These are phyloP conservation scores for Magnusiomyces starmeri DNA, from an alignment of 1,139 yeast species.

Conservation along the genomic window DNA sequence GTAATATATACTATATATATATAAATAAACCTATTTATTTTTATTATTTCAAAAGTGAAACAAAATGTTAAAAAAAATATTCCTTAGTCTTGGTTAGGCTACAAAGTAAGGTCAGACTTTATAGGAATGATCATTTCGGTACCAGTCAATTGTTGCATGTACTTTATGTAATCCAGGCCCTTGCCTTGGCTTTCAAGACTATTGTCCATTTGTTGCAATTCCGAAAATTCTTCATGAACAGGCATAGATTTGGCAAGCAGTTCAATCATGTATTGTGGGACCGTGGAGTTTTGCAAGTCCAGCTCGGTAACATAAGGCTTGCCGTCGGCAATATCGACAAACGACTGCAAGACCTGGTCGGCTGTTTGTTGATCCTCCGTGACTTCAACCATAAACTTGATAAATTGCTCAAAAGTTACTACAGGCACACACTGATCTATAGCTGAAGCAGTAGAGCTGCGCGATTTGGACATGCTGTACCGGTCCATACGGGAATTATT, in stretches of 20 bases:
- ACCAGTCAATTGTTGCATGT: slow-evolving; percentile 26
- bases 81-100: background rate
- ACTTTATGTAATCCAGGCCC: slow-evolving; percentile 32
- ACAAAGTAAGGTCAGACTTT: background rate
- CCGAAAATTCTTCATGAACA: slow-evolving; percentile 7
- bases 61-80: background rate
- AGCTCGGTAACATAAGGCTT: slow-evolving; percentile 37
- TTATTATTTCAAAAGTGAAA: too few species aligned
- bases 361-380: slow-evolving; percentile 38
- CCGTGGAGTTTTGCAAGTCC: slow-evolving; percentile 35
- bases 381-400: slow-evolving; percentile 37
- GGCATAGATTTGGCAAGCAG: slow-evolving; percentile 32
- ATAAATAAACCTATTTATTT: background rate
- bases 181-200: slow-evolving; percentile 18
- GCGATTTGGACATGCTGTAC: background rate
- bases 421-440: slow-evolving; percentile 10
- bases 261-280: slow-evolving; percentile 34
- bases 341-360: slow-evolving; percentile 37
- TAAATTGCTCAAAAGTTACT: slow-evolving; percentile 37
- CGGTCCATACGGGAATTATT: background rate
- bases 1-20: background rate
- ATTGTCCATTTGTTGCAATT: slow-evolving; percentile 3
- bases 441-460: background rate
- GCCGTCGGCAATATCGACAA: slow-evolving; percentile 37
- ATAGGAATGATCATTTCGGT: slow-evolving; percentile 8